These are phyloP conservation scores for Fusarium sp. DNA, from an alignment of 2,329 filamentous ascomycete genomes.

Conservation along the genomic window DNA sequence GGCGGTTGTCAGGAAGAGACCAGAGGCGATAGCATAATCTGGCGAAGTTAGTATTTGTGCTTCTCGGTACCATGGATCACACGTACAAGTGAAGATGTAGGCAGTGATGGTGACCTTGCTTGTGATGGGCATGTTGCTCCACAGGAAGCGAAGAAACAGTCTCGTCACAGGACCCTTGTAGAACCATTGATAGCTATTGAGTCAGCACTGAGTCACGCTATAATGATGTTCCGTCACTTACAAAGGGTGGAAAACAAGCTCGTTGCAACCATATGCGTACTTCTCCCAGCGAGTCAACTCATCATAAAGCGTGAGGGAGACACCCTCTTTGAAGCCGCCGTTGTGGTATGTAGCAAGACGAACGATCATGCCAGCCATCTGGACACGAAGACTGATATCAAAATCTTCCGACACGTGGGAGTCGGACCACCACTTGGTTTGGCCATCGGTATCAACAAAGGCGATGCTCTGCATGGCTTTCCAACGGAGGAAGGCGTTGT, in stretches of 20 bases:
- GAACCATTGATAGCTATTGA: conserved; percentile 62
- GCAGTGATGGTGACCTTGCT: conserved; percentile 78
- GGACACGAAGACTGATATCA: conserved; percentile 79
- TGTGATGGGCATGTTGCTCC: conserved; percentile 64
- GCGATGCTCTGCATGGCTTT: conserved; percentile 43
- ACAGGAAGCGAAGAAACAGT: conserved; percentile 53
- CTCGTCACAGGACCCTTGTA: conserved; percentile 73
- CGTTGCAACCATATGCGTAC: conserved; percentile 78
- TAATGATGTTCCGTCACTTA: conserved; percentile 39
- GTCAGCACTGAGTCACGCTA: background rate
- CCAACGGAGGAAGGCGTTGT: conserved; percentile 83
- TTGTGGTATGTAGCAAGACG: conserved; percentile 77
- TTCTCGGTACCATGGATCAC: accelerated
- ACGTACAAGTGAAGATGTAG: conserved; percentile 71
- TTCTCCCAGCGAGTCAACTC: conserved; percentile 80
- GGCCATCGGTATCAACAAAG: conserved; percentile 56
- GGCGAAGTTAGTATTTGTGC: background rate
- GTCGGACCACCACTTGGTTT: conserved; percentile 81
- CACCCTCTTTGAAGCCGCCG: conserved; percentile 79
- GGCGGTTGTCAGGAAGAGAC: conserved; percentile 72
- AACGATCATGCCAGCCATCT: conserved; percentile 76
- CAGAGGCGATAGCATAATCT: conserved; percentile 76
- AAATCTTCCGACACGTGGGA: conserved; percentile 83
- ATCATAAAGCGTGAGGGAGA: conserved; percentile 79
- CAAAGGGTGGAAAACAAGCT: conserved; percentile 77